These are phyloP conservation scores for Stachybotrys chartarum DNA, from an alignment of 2,329 filamentous ascomycete genomes.

Conservation along the genomic window DNA sequence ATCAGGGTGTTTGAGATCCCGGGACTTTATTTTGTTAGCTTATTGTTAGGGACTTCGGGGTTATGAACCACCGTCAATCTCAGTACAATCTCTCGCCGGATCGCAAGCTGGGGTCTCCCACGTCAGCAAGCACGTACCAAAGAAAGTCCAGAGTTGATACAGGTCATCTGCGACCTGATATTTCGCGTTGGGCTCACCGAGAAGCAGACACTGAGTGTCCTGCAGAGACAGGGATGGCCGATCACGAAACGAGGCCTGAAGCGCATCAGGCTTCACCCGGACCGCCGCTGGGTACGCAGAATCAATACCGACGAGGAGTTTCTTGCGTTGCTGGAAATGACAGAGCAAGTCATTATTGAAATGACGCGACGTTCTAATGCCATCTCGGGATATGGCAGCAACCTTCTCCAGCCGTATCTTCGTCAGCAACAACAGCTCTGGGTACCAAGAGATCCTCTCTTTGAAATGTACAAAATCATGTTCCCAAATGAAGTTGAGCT, in stretches of 20 bases:
- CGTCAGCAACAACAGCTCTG: constrained; percentile 3
- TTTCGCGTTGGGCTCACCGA: constrained; percentile 1
- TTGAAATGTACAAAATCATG: constrained; percentile 2
- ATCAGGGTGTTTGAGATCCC: background rate
- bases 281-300: no score
- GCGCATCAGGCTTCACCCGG: no score
- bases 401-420: constrained; percentile 3
- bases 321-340: constrained; percentile 4
- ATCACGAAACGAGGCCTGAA: no score
- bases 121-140: constrained; percentile 3
- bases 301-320: background rate
- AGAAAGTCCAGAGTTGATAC: constrained; percentile 5
- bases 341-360: constrained; percentile 5
- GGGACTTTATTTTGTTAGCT: background rate
- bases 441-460: constrained; percentile 5
- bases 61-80: background rate
- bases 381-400: constrained; percentile 2
- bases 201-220: constrained; percentile 3
- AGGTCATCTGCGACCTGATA: constrained; percentile 4
- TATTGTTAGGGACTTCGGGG: background rate
- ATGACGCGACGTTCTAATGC: constrained; percentile 3
- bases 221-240: constrained; percentile 2
- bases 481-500: constrained; percentile 3
- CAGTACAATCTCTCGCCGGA: constrained; percentile 1
- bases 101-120: constrained; percentile 2